Conservation (phyloP, 768 basidiomycete genomes). For the Boletus vinaceobasis region DNA sequence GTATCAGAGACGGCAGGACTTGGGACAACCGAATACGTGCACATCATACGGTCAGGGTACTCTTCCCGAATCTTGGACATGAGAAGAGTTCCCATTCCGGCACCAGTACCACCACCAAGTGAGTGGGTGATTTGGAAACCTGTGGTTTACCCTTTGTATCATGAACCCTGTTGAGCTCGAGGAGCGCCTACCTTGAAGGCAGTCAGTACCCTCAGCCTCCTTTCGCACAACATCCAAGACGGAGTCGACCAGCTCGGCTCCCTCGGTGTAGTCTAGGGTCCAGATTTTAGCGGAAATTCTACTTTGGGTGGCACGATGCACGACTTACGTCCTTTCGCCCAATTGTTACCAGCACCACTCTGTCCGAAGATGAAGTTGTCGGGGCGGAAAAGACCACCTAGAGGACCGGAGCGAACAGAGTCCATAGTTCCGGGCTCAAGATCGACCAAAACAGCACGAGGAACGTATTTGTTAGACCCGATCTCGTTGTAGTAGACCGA, state of each 20-base stretch:
- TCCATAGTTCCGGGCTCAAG: constrained; percentile 98
- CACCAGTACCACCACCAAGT: constrained; percentile 97
- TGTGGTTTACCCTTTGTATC: constrained; percentile 27
- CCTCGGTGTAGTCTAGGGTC: constrained; percentile 74
- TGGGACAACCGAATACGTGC: constrained; percentile 98
- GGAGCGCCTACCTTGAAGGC: constrained; percentile 81
- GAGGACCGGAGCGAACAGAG: constrained; percentile 84
- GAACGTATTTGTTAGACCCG: constrained; percentile 95
- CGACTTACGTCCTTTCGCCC: constrained; percentile 97
- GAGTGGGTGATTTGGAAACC: constrained; percentile 99
- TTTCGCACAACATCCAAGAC: constrained; percentile 98
- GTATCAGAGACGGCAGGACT: constrained; percentile 98
- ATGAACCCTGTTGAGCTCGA: neutral
- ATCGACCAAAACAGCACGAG: constrained; percentile 95
- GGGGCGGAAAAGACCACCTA: constrained; percentile 91
- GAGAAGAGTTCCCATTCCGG: constrained; percentile 98
- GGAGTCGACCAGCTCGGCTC: constrained; percentile 97
- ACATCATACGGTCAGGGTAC: constrained; percentile 99
- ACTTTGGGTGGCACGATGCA: neutral
- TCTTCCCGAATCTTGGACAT: constrained; percentile 99
- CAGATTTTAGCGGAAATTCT: neutral
- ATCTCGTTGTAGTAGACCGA: constrained; percentile 98
- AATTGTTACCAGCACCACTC: constrained; percentile 98
- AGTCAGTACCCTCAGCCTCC: constrained; percentile 97
- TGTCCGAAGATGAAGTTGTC: constrained; percentile 99